phyloP scores from a whole-genome alignment of 805 yeast species.

The Hanseniaspora vineae region DNA sequence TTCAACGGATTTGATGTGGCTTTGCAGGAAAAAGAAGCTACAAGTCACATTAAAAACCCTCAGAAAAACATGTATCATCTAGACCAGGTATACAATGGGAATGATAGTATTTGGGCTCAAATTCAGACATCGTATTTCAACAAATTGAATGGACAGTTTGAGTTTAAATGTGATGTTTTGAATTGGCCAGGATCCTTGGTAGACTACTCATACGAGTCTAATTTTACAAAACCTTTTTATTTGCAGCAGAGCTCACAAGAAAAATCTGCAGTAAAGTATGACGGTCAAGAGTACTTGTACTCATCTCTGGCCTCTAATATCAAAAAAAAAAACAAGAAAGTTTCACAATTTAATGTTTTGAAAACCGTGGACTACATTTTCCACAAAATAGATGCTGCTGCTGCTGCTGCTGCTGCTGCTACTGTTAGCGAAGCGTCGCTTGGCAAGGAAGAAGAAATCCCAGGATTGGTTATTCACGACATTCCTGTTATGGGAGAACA shows the following conservation, averaged over 20 bases:
- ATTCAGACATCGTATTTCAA: slow-evolving; percentile 32
- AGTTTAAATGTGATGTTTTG: slow-evolving; percentile 61
- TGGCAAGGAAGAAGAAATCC: slow-evolving; percentile 27
- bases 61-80: slow-evolving; percentile 11
- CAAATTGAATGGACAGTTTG: slow-evolving; percentile 19
- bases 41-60: no score
- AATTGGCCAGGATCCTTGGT: slow-evolving; percentile 75
- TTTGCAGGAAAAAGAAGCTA: not conserved
- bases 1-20: not conserved
- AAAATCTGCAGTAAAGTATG: not conserved
- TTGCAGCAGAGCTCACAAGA: not conserved
- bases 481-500: slow-evolving; percentile 69
- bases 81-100: slow-evolving; percentile 73
- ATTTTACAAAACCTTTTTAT: not conserved
- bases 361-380: slow-evolving; percentile 45
- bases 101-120: slow-evolving; percentile 75
- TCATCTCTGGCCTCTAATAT: no score
- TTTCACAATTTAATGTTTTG: slow-evolving; percentile 23
- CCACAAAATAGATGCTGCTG: slow-evolving; percentile 48
- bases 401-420: slow-evolving; percentile 29
- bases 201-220: not conserved
- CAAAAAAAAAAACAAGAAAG: not conserved
- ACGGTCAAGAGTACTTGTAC: no score
- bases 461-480: slow-evolving; percentile 65
- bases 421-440: slow-evolving; percentile 8